Percentiles rank a stretch among this genome's conserved stretches.
phyloP scores from a whole-genome alignment of 2,329 filamentous ascomycete species.

The Ophiocordyceps polyrhachis-furcata region DNA sequence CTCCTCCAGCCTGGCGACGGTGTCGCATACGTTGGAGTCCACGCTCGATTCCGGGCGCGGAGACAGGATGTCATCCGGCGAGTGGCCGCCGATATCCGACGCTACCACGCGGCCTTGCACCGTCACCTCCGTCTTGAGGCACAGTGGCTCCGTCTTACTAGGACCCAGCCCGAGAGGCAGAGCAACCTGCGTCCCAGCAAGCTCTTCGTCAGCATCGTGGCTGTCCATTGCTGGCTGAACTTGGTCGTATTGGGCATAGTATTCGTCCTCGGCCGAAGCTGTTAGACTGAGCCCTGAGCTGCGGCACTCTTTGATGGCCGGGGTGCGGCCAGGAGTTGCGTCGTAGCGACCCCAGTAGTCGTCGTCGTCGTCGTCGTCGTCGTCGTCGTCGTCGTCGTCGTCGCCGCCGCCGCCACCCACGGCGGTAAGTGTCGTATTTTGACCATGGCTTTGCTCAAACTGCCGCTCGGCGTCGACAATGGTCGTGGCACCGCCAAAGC shows the following conservation, averaged over 20 bases:
- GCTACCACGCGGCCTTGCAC: no score
- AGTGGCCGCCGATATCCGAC: no score
- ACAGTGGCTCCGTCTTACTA: no score
- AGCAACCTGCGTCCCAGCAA: slow-evolving; percentile 11
- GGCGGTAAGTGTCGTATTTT: slow-evolving; percentile 2
- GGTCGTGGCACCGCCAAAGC: slow-evolving; percentile 29
- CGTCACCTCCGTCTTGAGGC: no score
- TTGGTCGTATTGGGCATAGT: slow-evolving; percentile 58
- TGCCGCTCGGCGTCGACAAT: slow-evolving; percentile 43
- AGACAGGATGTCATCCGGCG: slow-evolving; percentile 23
- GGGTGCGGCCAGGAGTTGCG: slow-evolving; percentile 46
- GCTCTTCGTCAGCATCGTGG: slow-evolving; percentile 60
- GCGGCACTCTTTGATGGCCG: slow-evolving; percentile 42
- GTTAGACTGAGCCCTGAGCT: slow-evolving; percentile 24
- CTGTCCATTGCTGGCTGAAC: slow-evolving; percentile 69
- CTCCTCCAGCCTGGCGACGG: slow-evolving; percentile 43
- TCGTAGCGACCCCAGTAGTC: slow-evolving; percentile 71
- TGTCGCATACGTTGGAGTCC: slow-evolving; percentile 33
- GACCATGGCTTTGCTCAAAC: slow-evolving; percentile 16
- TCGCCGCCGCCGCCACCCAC: slow-evolving; percentile 1
- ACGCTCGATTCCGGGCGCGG: slow-evolving; percentile 41
- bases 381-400: slow-evolving; percentile 3
- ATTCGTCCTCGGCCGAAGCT: slow-evolving; percentile 40
- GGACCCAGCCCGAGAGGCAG: slow-evolving; percentile 13
- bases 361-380: slow-evolving; percentile 48